A percentile compares a stretch with the other conserved stretches of the same genome.
Evolutionary conservation across 2,329 filamentous ascomycete species (phyloP).

Genomic region (Pyrenochaeta sp.): DNA sequence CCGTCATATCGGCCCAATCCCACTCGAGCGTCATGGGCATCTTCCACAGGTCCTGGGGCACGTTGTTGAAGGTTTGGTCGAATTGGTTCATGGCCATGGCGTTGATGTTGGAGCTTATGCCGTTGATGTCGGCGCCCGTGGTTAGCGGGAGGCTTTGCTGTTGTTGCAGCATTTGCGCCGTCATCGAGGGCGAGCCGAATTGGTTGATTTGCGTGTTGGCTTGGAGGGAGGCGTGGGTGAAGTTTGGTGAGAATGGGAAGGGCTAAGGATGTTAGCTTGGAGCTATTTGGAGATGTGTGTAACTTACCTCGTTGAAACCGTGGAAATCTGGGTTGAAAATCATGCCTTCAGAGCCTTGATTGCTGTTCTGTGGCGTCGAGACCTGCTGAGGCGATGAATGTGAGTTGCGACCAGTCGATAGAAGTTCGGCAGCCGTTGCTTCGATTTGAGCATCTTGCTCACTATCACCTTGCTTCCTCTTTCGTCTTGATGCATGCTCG

Average conservation of each 20-base stretch:
- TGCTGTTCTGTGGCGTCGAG: slow-evolving; percentile 24
- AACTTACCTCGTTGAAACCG: slow-evolving; percentile 47
- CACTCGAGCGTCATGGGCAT: slow-evolving; percentile 96
- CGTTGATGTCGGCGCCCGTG: slow-evolving; percentile 26
- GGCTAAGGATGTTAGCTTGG: slow-evolving; percentile 34
- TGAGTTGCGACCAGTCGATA: slow-evolving; percentile 38
- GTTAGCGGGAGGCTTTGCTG: slow-evolving; percentile 33
- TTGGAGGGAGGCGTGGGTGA: slow-evolving; percentile 48
- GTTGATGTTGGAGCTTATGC: slow-evolving; percentile 34
- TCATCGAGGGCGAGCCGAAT: slow-evolving; percentile 41
- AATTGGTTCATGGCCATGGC: slow-evolving; percentile 59
- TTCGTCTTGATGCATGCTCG: slow-evolving; percentile 79
- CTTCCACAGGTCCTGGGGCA: slow-evolving; percentile 93
- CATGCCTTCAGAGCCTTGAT: slow-evolving; percentile 24
- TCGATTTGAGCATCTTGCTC: slow-evolving; percentile 49
- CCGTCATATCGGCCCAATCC: slow-evolving; percentile 70
- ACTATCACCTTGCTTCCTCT: slow-evolving; percentile 76
- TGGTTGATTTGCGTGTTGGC: slow-evolving; percentile 33
- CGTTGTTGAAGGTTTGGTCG: slow-evolving; percentile 75
- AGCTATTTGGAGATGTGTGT: neutral
- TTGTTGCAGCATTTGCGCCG: slow-evolving; percentile 39
- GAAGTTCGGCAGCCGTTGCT: slow-evolving; percentile 45
- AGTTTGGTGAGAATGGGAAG: slow-evolving; percentile 50
- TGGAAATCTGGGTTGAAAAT: slow-evolving; percentile 48
- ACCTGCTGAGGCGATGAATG: slow-evolving; percentile 37